These are phyloP conservation scores for Saitozyma sp. DNA, from an alignment of 768 basidiomycete species.

Conservation along the genomic window DNA sequence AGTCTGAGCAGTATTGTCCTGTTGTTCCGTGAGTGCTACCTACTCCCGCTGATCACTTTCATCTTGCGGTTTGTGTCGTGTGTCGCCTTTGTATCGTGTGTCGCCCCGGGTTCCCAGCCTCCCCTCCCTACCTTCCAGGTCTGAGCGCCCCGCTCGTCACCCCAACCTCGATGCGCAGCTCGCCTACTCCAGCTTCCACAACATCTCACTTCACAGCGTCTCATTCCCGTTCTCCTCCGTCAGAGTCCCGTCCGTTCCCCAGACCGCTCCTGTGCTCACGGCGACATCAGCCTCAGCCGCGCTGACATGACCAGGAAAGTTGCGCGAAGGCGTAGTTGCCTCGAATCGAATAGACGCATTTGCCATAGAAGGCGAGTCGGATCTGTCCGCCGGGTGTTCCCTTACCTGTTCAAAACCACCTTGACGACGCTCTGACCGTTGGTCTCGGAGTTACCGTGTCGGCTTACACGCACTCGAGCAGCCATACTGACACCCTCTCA, in stretches of 20 bases:
- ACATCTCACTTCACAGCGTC: no score
- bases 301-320: slow-evolving; percentile 30
- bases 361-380: slow-evolving; percentile 44
- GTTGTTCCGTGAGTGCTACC: slow-evolving; percentile 32
- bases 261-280: no score
- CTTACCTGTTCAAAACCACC: no score
- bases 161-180: not conserved
- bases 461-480: no score
- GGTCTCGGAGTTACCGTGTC: no score
- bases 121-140: no score
- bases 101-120: no score
- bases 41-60: not conserved
- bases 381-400: not conserved
- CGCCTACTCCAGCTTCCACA: not conserved
- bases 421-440: no score
- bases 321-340: slow-evolving; percentile 49
- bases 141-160: no score
- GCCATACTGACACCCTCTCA: slow-evolving; percentile 8
- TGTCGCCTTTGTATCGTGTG: no score
- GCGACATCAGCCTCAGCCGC: not conserved
- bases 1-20: slow-evolving; percentile 46
- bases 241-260: no score
- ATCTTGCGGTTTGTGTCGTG: no score
- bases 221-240: not conserved
- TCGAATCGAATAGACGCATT: slow-evolving; percentile 44